Base-by-base conservation (phyloP, 768 basidiomycete species). In the Phlebiopsis flavidoalba region DNA sequence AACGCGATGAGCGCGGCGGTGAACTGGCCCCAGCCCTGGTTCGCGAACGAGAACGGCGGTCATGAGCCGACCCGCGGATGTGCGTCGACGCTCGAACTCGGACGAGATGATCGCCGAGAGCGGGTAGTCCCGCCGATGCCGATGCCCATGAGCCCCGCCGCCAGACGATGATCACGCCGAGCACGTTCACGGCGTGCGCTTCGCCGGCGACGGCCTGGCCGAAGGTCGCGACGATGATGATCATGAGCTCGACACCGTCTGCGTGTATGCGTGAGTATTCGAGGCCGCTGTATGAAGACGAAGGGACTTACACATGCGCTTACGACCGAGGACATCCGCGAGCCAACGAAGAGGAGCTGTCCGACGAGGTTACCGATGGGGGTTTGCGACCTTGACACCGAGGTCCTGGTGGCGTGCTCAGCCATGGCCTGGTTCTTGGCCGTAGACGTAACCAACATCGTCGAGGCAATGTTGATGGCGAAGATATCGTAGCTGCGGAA, bases 1-100 rank as follows among this genome's bases (percentile, higher is more conserved):
- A n/a, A 68, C n/a, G 84, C 83, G 45, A 94, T 79, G 48, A 95
- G 70, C 35, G 86, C 83, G 53, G 91, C 87, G 57, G 80, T 54
- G 50, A 78, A 71, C 64, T 80, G 77, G 37, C 79, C 79, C 72
- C 75, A 80, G 36, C 80, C 79, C 65, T 71, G 79, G 53, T 73
- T 72, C 22, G 79, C 73, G 66, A 80, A 80, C n/a, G n/a, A n/a
- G n/a, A n/a, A 79, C 78, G 40, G 77, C 77, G 53, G 79, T 72
- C 78, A 81, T 79, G 71, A 81, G 75, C 45, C 80, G 67, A 33
- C 80, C n/a, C 80, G 60, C 80, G 74, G 58, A 77, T 79, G 36
- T 75, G 68, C 21, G 72, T 74, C 14, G 78, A 73, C n/a, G 80
- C 76, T n/a, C n/a, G 66, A 81, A 81, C 63, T 81, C 80, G 35